Percentiles rank a stretch among this genome's conserved stretches.
Evolutionary conservation across 345 rosid species (phyloP).

Genomic region (Mangifera indica): DNA sequence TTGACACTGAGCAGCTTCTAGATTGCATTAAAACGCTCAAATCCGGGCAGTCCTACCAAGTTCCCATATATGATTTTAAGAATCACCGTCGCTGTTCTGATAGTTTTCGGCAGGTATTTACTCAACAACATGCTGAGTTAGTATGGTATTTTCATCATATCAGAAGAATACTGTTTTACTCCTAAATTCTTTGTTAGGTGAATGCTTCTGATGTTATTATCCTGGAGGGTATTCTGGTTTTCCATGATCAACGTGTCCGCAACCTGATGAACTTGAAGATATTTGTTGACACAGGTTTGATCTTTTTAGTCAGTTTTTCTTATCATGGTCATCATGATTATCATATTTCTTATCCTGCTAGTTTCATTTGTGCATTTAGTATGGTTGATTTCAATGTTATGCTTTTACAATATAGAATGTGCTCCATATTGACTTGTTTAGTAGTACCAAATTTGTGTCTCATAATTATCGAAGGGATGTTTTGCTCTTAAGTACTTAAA

Average conservation of each 20-base stretch:
- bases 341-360: constrained; percentile 6
- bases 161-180: background rate
- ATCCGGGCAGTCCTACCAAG: constrained; percentile 72
- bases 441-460: background rate
- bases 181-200: constrained; percentile 46
- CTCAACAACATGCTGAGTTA: background rate
- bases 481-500: background rate
- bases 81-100: constrained; percentile 76
- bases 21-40: constrained; percentile 73
- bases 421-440: constrained; percentile 3
- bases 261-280: constrained; percentile 95
- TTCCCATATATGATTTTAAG: constrained; percentile 94
- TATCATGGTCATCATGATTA: constrained; percentile 13
- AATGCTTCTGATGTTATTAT: constrained; percentile 98
- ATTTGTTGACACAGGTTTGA: constrained; percentile 91
- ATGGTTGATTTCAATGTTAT: background rate
- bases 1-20: constrained; percentile 95
- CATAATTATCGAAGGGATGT: background rate
- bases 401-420: constrained; percentile 18
- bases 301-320: constrained; percentile 13
- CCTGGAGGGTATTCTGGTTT: constrained; percentile 94
- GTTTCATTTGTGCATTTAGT: background rate
- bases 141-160: background rate
- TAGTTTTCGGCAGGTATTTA: constrained; percentile 81
- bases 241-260: constrained; percentile 89